Conservation (phyloP, 352 stramenopile species). For the Globisporangium megalacanthum region DNA sequence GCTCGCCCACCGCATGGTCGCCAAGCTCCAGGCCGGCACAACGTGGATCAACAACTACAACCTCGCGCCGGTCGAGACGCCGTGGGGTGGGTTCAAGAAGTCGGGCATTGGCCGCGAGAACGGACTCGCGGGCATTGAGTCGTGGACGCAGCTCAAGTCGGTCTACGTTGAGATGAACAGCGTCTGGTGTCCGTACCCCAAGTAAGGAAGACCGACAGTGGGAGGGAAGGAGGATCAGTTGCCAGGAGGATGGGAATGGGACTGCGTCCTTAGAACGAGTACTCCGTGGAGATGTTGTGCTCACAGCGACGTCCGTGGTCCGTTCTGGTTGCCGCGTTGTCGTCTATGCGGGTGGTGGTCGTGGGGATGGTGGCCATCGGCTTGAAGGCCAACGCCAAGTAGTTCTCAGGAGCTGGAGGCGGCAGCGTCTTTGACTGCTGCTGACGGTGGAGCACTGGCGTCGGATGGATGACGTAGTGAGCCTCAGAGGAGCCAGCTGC, state of each 20-base stretch:
- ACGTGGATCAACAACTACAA: slow-evolving; percentile 92
- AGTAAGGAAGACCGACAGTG: slow-evolving; percentile 7
- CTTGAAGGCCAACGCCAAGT: slow-evolving; percentile 48
- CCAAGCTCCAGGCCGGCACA: slow-evolving; percentile 67
- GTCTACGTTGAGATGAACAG: slow-evolving; percentile 84
- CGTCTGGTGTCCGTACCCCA: slow-evolving; percentile 64
- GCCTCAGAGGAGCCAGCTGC: background rate
- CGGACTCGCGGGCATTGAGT: slow-evolving; percentile 71
- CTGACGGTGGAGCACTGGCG: background rate
- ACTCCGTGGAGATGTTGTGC: slow-evolving; percentile 11
- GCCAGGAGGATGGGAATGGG: background rate
- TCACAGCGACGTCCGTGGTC: slow-evolving; percentile 19
- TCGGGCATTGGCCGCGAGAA: slow-evolving; percentile 92
- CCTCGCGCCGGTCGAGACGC: slow-evolving; percentile 73
- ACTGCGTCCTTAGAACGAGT: slow-evolving; percentile 1
- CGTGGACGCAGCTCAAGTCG: slow-evolving; percentile 90
- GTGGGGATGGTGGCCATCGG: slow-evolving; percentile 12
- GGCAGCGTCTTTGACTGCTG: background rate
- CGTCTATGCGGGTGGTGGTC: slow-evolving; percentile 3
- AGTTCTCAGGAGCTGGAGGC: slow-evolving; percentile 17
- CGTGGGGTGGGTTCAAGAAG: slow-evolving; percentile 90
- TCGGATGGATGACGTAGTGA: slow-evolving; percentile 3
- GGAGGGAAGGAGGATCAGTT: too few species aligned
- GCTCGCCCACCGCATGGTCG: slow-evolving; percentile 69
- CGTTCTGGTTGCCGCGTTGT: slow-evolving; percentile 8